These are phyloP conservation scores for Paradendryphiella salina DNA, from an alignment of 2,329 filamentous ascomycete genomes.

Conservation along the genomic window DNA sequence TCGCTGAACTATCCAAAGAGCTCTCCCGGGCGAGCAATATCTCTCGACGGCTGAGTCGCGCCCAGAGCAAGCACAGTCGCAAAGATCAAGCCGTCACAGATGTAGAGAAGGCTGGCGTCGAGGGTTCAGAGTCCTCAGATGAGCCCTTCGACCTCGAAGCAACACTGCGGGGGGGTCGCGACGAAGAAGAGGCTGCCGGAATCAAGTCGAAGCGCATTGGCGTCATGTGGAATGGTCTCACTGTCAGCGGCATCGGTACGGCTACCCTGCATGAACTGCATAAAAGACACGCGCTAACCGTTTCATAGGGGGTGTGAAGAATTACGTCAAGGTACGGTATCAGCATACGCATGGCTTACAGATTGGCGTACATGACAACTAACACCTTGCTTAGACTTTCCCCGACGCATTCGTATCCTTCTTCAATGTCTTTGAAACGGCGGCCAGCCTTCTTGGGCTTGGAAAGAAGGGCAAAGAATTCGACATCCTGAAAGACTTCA, in stretches of 20 bases:
- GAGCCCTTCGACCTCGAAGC: slow-evolving; percentile 74
- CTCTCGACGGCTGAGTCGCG: slow-evolving; percentile 48
- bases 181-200: slow-evolving; percentile 73
- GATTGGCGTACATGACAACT: slow-evolving; percentile 21
- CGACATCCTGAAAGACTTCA: slow-evolving; percentile 73
- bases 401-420: slow-evolving; percentile 76
- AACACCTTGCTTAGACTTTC: slow-evolving; percentile 60
- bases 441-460: slow-evolving; percentile 65
- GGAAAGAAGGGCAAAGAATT: slow-evolving; percentile 71
- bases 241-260: slow-evolving; percentile 70
- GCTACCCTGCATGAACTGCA: background rate
- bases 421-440: slow-evolving; percentile 71
- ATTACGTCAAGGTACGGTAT: slow-evolving; percentile 58
- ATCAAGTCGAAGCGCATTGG: slow-evolving; percentile 75
- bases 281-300: slow-evolving; percentile 4
- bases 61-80: slow-evolving; percentile 52
- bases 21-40: slow-evolving; percentile 48
- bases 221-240: slow-evolving; percentile 76
- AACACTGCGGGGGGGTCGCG: slow-evolving; percentile 70
- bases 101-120: slow-evolving; percentile 59
- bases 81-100: slow-evolving; percentile 49
- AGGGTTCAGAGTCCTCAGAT: slow-evolving; percentile 40
- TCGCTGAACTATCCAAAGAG: slow-evolving; percentile 63
- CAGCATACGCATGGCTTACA: background rate
- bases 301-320: slow-evolving; percentile 61